Evolutionary conservation across 208 protist species (phyloP).

Genomic region (Angomonas deanei): DNA sequence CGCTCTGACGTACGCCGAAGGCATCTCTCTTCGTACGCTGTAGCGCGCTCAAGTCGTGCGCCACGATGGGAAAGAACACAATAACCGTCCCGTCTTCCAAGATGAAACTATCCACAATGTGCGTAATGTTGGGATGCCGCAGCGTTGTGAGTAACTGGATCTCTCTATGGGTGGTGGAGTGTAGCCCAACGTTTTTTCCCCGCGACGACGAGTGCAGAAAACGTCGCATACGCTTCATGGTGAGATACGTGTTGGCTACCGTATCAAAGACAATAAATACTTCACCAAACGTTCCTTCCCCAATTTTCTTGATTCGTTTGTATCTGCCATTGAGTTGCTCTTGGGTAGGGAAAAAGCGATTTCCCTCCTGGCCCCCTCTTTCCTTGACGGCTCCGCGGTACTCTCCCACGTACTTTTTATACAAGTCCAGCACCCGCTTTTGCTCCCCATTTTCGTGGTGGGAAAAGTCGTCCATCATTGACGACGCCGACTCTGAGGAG

Average conservation of each 20-base stretch:
- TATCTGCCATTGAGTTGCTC: slow-evolving; percentile 46
- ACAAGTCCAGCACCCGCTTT: not conserved
- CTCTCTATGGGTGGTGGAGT: slow-evolving; percentile 73
- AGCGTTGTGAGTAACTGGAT: slow-evolving; percentile 65
- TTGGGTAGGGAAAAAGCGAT: slow-evolving; percentile 6
- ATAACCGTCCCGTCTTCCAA: slow-evolving; percentile 57
- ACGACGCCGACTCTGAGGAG: no score
- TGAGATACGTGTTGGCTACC: slow-evolving; percentile 48
- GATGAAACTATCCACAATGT: slow-evolving; percentile 64
- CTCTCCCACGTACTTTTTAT: not conserved
- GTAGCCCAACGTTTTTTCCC: slow-evolving; percentile 39
- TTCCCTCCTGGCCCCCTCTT: not conserved
- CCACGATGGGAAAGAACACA: slow-evolving; percentile 68
- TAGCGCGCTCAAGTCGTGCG: slow-evolving; percentile 57
- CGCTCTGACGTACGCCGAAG: slow-evolving; percentile 5
- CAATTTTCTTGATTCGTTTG: slow-evolving; percentile 65
- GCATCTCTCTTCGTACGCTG: not conserved
- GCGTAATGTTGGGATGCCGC: slow-evolving; percentile 63
- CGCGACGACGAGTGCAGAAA: slow-evolving; percentile 37
- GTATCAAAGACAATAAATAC: slow-evolving; percentile 85
- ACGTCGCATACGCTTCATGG: slow-evolving; percentile 77
- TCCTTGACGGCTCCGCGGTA: not conserved
- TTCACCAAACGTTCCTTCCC: slow-evolving; percentile 82
- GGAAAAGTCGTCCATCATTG: no score
- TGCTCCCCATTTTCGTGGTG: no score